Conservation (phyloP, 331 rosid species). For the Dryas integrifolia region DNA sequence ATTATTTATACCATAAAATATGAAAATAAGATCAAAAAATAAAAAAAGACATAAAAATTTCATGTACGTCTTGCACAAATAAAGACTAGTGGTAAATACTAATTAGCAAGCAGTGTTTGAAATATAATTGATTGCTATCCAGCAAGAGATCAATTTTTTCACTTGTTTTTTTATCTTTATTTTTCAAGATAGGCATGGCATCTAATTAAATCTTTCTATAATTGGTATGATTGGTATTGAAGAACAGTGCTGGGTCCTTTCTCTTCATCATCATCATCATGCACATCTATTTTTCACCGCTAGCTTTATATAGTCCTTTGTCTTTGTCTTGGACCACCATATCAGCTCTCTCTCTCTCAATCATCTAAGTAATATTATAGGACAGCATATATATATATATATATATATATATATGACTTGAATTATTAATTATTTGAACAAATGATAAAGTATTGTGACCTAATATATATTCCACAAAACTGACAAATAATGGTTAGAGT, state of each 20-base stretch:
- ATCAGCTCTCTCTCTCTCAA: background rate
- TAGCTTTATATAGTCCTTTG: constrained; percentile 17
- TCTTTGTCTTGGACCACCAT: background rate
- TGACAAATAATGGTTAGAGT: constrained; percentile 11
- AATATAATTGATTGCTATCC: no score
- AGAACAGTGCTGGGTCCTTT: constrained; percentile 39
- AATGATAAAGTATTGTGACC: constrained; percentile 22
- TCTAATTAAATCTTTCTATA: constrained; percentile 15
- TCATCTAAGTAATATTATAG: no score
- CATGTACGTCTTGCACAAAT: no score
- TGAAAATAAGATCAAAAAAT: no score
- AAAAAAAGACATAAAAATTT: no score
- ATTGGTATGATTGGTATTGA: constrained; percentile 26
- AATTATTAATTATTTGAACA: background rate
- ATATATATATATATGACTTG: background rate
- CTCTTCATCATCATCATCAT: background rate
- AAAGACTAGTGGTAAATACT: no score
- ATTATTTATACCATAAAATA: no score
- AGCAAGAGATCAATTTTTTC: no score
- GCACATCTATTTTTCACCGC: constrained; percentile 9
- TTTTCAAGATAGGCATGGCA: background rate
- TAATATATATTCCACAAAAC: constrained; percentile 40
- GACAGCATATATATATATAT: no score
- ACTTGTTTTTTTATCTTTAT: no score
- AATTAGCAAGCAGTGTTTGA: no score